Evolutionary conservation across 768 basidiomycete genomes (phyloP).

Genomic region (Porphyrellus cyaneotinctus): DNA sequence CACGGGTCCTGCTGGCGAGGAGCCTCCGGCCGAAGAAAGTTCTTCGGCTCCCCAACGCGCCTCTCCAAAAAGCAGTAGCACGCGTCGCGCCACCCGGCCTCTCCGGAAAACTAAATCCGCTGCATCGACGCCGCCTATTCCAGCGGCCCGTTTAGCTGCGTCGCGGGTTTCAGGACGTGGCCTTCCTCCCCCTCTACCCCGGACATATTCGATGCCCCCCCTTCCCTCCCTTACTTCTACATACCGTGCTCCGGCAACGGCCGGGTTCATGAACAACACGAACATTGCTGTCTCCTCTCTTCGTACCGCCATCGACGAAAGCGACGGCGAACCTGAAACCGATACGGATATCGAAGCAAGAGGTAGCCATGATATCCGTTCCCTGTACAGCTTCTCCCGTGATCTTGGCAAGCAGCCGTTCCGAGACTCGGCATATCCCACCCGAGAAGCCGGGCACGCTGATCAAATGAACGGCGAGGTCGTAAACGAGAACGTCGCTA

Average conservation of each 20-base stretch:
- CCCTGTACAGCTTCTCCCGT: constrained; percentile 33
- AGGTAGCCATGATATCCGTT: constrained; percentile 26
- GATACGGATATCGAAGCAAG: constrained; percentile 31
- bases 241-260: constrained; percentile 24
- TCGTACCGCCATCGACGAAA: constrained; percentile 34
- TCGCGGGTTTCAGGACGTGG: constrained; percentile 30
- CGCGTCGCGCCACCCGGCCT: constrained; percentile 30
- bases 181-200: constrained; percentile 30
- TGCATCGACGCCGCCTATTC: constrained; percentile 33
- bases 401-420: constrained; percentile 27
- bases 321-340: constrained; percentile 32
- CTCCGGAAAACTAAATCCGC: constrained; percentile 35
- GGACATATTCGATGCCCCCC: constrained; percentile 33
- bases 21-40: constrained; percentile 16
- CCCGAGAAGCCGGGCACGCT: constrained; percentile 18
- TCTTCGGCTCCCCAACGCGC: constrained; percentile 23
- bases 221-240: constrained; percentile 27
- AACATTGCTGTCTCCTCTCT: constrained; percentile 36
- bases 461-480: constrained; percentile 23
- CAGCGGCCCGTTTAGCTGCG: constrained; percentile 31
- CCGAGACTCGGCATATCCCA: constrained; percentile 23
- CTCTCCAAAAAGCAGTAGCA: constrained; percentile 17
- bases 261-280: constrained; percentile 34
- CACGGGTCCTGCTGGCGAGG: constrained; percentile 25
- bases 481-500: constrained; percentile 10